A percentile compares a stretch with the other conserved stretches of the same genome.
These are phyloP conservation scores for Phytopythium boreale DNA, from an alignment of 352 stramenopile species.

Conservation along the genomic window DNA sequence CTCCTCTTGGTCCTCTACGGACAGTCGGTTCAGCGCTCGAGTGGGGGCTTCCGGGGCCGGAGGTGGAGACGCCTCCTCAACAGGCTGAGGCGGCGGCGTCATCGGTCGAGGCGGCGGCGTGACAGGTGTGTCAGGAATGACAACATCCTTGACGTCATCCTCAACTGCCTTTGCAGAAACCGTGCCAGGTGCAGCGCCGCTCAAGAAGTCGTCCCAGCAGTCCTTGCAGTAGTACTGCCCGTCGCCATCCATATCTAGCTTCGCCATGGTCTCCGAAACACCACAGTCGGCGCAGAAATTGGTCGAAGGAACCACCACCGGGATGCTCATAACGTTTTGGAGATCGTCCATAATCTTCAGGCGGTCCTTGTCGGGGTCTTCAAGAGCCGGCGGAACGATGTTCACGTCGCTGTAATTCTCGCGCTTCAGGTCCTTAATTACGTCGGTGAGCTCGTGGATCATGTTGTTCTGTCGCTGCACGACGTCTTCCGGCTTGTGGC, in stretches of 20 bases:
- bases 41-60: constrained; percentile 26
- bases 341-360: constrained; percentile 74
- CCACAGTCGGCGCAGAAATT: constrained; percentile 84
- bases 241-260: constrained; percentile 79
- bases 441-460: constrained; percentile 66
- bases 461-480: constrained; percentile 81
- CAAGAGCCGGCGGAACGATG: constrained; percentile 51
- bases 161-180: constrained; percentile 3
- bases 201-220: constrained; percentile 86
- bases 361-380: constrained; percentile 59
- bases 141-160: constrained; percentile 1
- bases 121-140: constrained; percentile 2
- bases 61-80: constrained; percentile 21
- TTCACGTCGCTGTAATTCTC: constrained; percentile 75
- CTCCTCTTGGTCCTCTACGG: constrained; percentile 49
- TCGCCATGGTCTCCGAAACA: constrained; percentile 68
- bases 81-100: constrained; percentile 5
- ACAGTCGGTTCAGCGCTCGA: constrained; percentile 28
- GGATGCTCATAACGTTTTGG: constrained; percentile 77
- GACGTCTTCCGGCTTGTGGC: constrained; percentile 72
- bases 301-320: constrained; percentile 62
- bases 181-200: constrained; percentile 19
- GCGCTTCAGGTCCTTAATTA: constrained; percentile 73
- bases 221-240: constrained; percentile 87
- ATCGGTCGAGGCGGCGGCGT: constrained; percentile 15